Evolutionary conservation across 2,329 filamentous ascomycete species (phyloP).

Genomic region (Tolypocladium guangdongense): DNA sequence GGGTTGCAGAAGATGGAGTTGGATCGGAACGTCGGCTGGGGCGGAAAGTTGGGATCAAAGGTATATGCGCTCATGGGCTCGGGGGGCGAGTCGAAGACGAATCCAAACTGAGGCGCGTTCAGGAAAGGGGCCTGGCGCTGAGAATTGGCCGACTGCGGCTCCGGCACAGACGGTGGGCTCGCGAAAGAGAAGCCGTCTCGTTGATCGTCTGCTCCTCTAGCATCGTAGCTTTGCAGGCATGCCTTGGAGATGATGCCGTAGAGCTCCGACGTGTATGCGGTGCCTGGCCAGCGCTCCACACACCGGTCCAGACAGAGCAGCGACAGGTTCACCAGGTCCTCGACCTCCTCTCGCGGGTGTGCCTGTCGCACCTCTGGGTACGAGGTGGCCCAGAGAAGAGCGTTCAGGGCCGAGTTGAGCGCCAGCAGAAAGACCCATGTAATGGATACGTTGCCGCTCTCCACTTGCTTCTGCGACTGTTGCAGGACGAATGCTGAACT

Average conservation of each 20-base stretch:
- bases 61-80: constrained; percentile 39
- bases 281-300: constrained; percentile 84
- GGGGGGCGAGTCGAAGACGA: constrained; percentile 45
- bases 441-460: constrained; percentile 64
- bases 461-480: constrained; percentile 70
- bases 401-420: constrained; percentile 86
- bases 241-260: constrained; percentile 79
- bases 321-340: constrained; percentile 61
- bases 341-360: constrained; percentile 64
- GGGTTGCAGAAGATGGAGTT: constrained; percentile 57
- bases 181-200: constrained; percentile 18
- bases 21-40: constrained; percentile 49
- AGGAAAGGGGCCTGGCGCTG: constrained; percentile 28
- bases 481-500: constrained; percentile 74
- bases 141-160: constrained; percentile 11
- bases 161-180: constrained; percentile 21
- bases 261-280: constrained; percentile 70
- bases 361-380: constrained; percentile 70
- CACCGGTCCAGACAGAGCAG: constrained; percentile 71
- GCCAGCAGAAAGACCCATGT: constrained; percentile 90
- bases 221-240: constrained; percentile 80
- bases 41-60: constrained; percentile 30
- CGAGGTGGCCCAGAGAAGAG: constrained; percentile 82
- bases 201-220: constrained; percentile 21
- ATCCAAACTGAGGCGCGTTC: constrained; percentile 44